A percentile compares a stretch with the other conserved stretches of the same genome.
Evolutionary conservation across 78 protist genomes (phyloP).

Genomic region (Andalucia godoyi): DNA sequence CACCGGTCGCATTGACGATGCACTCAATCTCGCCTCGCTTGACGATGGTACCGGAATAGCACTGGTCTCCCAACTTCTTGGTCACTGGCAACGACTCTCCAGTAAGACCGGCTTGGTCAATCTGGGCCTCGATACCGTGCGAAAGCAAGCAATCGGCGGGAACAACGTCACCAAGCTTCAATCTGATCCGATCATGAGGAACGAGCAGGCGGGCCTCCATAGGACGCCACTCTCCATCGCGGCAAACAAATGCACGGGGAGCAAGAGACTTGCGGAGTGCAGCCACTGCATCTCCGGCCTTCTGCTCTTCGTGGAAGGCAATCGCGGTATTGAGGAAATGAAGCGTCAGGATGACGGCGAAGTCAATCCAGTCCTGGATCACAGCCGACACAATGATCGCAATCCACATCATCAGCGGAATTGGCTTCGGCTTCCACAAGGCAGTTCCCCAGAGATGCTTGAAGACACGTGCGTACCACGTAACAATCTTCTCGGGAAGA

Average conservation of each 20-base stretch:
- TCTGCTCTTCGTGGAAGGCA: slow-evolving; percentile 62
- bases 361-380: slow-evolving; percentile 49
- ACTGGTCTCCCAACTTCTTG: slow-evolving; percentile 33
- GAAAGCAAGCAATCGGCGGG: slow-evolving; percentile 64
- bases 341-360: slow-evolving; percentile 36
- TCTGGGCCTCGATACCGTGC: too few species aligned
- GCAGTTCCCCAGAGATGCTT: background rate
- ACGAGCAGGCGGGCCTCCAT: slow-evolving; percentile 66
- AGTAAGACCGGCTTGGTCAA: slow-evolving; percentile 57
- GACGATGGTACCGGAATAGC: slow-evolving; percentile 65
- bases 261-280: slow-evolving; percentile 59
- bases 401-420: slow-evolving; percentile 57
- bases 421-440: too few species aligned
- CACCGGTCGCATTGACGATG: slow-evolving; percentile 67
- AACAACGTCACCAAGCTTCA: slow-evolving; percentile 64
- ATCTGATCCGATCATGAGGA: slow-evolving; percentile 67
- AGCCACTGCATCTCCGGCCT: slow-evolving; percentile 73
- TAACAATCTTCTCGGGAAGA: slow-evolving; percentile 6
- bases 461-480: background rate
- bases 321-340: slow-evolving; percentile 55
- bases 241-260: slow-evolving; percentile 19
- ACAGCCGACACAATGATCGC: slow-evolving; percentile 53
- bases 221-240: slow-evolving; percentile 49
- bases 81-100: slow-evolving; percentile 63
- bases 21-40: slow-evolving; percentile 67